These are phyloP conservation scores for Lophium mytilinum DNA, from an alignment of 495 filamentous ascomycete species.

Conservation along the genomic window DNA sequence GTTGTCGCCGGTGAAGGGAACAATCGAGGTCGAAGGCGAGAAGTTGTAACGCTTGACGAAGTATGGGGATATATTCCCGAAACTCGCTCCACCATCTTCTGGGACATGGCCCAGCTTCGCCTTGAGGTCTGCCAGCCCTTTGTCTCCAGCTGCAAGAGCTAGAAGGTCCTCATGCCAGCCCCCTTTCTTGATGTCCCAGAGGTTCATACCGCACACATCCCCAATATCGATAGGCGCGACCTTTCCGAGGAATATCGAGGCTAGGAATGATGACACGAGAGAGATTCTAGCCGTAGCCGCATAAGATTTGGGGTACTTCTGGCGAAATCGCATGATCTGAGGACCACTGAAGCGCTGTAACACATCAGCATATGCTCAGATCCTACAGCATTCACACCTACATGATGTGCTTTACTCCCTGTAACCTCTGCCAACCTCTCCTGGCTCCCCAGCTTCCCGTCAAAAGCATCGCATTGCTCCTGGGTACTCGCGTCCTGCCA, in stretches of 20 bases:
- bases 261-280: constrained; percentile 89
- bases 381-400: constrained; percentile 33
- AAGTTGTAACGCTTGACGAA: constrained; percentile 75
- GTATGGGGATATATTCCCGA: constrained; percentile 67
- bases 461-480: constrained; percentile 81
- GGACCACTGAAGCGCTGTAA: constrained; percentile 90
- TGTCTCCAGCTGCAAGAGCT: constrained; percentile 63
- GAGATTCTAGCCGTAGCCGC: constrained; percentile 74
- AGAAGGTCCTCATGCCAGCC: constrained; percentile 67
- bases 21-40: constrained; percentile 60
- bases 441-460: constrained; percentile 55
- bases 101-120: constrained; percentile 73
- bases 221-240: constrained; percentile 88
- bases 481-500: constrained; percentile 98
- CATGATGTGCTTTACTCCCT: constrained; percentile 90
- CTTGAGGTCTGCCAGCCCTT: constrained; percentile 58
- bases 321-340: constrained; percentile 82
- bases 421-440: constrained; percentile 67
- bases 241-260: constrained; percentile 78
- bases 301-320: constrained; percentile 74
- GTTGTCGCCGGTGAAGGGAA: constrained; percentile 91
- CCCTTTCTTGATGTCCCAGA: constrained; percentile 79
- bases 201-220: constrained; percentile 93
- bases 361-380: background rate
- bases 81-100: constrained; percentile 66